Percentiles rank a stretch among this genome's conserved stretches.
Evolutionary conservation across 208 protist species (phyloP).

Genomic region (Leishmania turanica): DNA sequence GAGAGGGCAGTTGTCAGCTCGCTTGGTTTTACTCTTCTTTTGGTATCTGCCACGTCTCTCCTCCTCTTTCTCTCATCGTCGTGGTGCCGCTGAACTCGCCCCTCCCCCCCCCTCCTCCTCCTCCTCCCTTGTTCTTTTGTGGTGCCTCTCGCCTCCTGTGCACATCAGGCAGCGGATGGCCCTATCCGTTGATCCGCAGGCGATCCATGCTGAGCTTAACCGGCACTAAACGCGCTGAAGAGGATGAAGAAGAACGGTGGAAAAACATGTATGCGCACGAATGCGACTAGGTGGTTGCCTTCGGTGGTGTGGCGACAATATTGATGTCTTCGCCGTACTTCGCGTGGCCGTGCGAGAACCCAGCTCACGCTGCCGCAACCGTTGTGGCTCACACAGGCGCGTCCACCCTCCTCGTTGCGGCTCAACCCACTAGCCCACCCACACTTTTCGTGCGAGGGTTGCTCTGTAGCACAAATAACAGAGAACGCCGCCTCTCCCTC

Average conservation of each 20-base stretch:
- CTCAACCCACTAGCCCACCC: background rate
- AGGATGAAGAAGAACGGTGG: background rate
- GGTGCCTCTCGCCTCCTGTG: background rate
- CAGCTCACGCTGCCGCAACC: background rate
- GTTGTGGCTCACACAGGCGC: background rate
- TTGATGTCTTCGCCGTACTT: background rate
- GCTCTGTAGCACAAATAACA: background rate
- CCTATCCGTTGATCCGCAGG: background rate
- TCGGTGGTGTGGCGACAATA: background rate
- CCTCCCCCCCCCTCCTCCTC: too few species aligned
- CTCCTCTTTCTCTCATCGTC: background rate
- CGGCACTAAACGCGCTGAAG: background rate
- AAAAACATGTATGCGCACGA: background rate
- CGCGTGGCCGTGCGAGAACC: background rate
- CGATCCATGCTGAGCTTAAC: background rate
- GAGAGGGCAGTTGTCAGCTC: background rate
- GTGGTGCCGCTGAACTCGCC: background rate
- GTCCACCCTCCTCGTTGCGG: background rate
- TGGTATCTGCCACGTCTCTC: background rate
- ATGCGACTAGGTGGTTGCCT: background rate
- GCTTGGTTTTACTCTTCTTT: background rate
- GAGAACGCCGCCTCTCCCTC: background rate
- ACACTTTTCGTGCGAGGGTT: background rate
- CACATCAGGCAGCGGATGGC: background rate
- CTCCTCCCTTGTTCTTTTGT: background rate